A percentile compares a stretch with the other conserved stretches of the same genome.
Conservation (phyloP, 2,329 filamentous ascomycete species). For the Phaeosphaeria sp. region DNA sequence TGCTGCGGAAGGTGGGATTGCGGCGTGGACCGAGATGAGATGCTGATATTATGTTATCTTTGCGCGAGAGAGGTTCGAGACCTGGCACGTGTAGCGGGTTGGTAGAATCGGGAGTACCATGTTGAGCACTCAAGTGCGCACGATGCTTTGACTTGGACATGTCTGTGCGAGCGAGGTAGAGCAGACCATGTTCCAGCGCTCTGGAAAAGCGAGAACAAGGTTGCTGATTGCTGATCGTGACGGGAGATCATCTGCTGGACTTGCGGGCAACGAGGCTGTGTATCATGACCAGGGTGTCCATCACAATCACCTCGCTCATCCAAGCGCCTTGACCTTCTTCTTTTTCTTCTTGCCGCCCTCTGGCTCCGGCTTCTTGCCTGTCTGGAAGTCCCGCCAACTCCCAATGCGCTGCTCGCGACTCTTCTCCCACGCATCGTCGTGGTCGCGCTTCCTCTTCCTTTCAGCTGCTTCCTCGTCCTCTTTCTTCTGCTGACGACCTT, state of each 20-base stretch:
- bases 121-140: too few species aligned
- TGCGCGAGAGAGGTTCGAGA: too few species aligned
- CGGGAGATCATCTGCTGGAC: background rate
- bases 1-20: constrained; percentile 5
- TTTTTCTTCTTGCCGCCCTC: constrained; percentile 55
- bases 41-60: background rate
- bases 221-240: background rate
- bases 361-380: constrained; percentile 62
- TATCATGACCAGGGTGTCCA: background rate
- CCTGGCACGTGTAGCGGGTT: background rate
- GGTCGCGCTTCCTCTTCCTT: constrained; percentile 71
- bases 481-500: constrained; percentile 85
- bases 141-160: too few species aligned
- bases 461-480: constrained; percentile 82
- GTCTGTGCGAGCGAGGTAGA: background rate
- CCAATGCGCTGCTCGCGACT: constrained; percentile 89
- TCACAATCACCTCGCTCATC: constrained; percentile 39
- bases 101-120: too few species aligned
- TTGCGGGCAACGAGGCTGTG: background rate
- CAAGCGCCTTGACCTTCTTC: constrained; percentile 61
- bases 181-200: background rate
- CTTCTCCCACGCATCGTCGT: constrained; percentile 94
- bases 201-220: background rate
- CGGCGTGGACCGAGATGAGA: constrained; percentile 6
- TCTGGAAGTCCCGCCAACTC: constrained; percentile 92